phyloP scores from a whole-genome alignment of 78 protist species.

The Planoprotostelium fungivorum region DNA sequence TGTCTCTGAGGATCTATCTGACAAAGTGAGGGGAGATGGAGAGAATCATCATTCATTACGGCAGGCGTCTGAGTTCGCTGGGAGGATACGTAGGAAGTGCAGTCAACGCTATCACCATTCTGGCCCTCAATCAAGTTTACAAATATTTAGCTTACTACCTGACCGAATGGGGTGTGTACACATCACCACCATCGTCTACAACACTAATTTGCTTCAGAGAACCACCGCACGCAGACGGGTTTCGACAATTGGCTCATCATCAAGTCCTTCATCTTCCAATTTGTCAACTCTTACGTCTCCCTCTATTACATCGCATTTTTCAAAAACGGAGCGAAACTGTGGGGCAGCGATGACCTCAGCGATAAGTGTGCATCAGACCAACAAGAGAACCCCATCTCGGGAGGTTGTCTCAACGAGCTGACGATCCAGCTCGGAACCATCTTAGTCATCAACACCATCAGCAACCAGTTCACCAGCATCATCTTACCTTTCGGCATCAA shows the following conservation, averaged over 20 bases:
- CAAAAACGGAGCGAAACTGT: conserved; percentile 5
- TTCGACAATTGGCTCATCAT: conserved; percentile 15
- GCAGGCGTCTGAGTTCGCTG: not conserved
- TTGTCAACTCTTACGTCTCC: conserved; percentile 47
- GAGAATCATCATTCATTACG: not conserved
- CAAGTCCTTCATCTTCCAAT: conserved; percentile 55
- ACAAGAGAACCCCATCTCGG: not conserved
- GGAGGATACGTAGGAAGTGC: not conserved
- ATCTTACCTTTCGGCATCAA: not conserved
- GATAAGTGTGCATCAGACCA: not conserved
- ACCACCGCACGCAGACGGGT: conserved; percentile 53
- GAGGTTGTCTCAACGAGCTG: conserved; percentile 13
- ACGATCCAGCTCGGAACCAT: conserved; percentile 18
- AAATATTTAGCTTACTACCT: not conserved
- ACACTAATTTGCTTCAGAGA: conserved; percentile 12
- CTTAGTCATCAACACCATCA: not conserved
- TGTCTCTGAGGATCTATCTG: not conserved
- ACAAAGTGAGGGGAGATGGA: not conserved
- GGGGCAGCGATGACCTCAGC: not conserved
- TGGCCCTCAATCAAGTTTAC: conserved; percentile 8
- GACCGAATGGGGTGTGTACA: conserved; percentile 37
- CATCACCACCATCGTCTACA: not conserved
- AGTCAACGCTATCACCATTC: not conserved
- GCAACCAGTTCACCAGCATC: not conserved
- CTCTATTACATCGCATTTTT: conserved; percentile 60